phyloP scores from a whole-genome alignment of 2,329 filamentous ascomycete species.

The Niveomyces coronatus region DNA sequence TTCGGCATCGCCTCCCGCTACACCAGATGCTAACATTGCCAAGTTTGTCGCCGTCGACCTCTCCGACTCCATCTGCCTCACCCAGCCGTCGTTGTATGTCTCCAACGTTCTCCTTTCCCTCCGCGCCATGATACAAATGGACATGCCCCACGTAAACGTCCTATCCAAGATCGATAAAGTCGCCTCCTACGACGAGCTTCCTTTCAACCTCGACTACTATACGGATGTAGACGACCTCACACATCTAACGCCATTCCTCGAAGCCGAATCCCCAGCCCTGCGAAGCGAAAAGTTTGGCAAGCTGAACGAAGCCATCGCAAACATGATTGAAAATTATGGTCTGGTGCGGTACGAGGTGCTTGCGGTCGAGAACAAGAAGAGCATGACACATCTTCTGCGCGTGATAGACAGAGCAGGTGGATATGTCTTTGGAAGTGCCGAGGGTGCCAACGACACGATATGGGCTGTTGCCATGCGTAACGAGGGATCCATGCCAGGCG shows the following conservation, averaged over 20 bases:
- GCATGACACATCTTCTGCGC: constrained; percentile 84
- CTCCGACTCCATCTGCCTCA: constrained; percentile 87
- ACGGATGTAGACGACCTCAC: constrained; percentile 91
- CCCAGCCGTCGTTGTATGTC: constrained; percentile 87
- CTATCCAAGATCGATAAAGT: constrained; percentile 97
- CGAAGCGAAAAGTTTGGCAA: constrained; percentile 68
- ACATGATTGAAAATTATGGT: constrained; percentile 80
- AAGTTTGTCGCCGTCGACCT: constrained; percentile 90
- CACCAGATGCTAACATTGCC: constrained; percentile 18
- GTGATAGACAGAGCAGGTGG: constrained; percentile 88
- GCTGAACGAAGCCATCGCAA: constrained; percentile 77
- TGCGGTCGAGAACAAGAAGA: constrained; percentile 92
- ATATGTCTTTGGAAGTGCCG: constrained; percentile 82
- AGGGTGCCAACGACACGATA: constrained; percentile 90
- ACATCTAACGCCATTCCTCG: constrained; percentile 71
- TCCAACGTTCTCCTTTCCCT: constrained; percentile 88
- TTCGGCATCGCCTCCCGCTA: not conserved
- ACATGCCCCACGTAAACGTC: constrained; percentile 90
- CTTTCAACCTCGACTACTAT: constrained; percentile 95
- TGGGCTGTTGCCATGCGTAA: constrained; percentile 92
- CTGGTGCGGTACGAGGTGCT: constrained; percentile 88
- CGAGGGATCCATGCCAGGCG: constrained; percentile 64
- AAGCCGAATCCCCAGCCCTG: constrained; percentile 63
- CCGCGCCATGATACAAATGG: constrained; percentile 96
- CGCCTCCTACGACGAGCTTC: constrained; percentile 69